Evolutionary conservation across 192 early-diverging fungal genomes (phyloP), one percentile per base, ranked within the genome.

Genomic region (Coemansia sp.): DNA sequence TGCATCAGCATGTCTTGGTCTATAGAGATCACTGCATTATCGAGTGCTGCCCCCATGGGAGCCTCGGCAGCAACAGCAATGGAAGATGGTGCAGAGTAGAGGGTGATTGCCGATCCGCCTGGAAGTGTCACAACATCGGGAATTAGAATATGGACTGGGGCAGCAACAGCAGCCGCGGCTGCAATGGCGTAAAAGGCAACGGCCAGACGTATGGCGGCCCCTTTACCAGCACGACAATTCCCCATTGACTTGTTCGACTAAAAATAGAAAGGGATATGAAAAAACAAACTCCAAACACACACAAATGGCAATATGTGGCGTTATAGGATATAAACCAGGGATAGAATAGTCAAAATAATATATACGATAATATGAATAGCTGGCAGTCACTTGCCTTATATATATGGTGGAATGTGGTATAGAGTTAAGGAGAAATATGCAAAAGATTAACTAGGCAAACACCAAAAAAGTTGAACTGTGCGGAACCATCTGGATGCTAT

Each of bases 91-190:
- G 73, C 59, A 5, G 73, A 64, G 28, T 66, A 75, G 9, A 75
- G 64, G 1, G 73, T 75, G 10, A 75, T 25, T 7, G 59, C 53
- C 42, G 57, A 60, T 13, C 63, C 63, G 13, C 48, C 58, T 2
- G 64, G 67, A 30, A 75, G 63, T 2, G 73, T 70, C 25, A 75
- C 73, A 34, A 75, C 59, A 33, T 75, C 67, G 0, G 73, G 73
- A 15, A 75, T 55, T 7, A 75, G n/a, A 28, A 75, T 63, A 25
- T 75, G 67, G 28, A 75, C 63, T 9, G 70, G 70, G 2, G 59
- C 53, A 18, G 70, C 57, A 29, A 59, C 9, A 20, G 51, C 67
- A 40, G 61, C 52, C 9, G 37, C 23, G 28, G 53, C 30, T 34
- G 64, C 55, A 12, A 66, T 43, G 25, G 43, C 31, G 7, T 57